These are phyloP conservation scores for Puccinia novopanici DNA, from an alignment of 1,284 basidiomycete species.

Conservation along the genomic window DNA sequence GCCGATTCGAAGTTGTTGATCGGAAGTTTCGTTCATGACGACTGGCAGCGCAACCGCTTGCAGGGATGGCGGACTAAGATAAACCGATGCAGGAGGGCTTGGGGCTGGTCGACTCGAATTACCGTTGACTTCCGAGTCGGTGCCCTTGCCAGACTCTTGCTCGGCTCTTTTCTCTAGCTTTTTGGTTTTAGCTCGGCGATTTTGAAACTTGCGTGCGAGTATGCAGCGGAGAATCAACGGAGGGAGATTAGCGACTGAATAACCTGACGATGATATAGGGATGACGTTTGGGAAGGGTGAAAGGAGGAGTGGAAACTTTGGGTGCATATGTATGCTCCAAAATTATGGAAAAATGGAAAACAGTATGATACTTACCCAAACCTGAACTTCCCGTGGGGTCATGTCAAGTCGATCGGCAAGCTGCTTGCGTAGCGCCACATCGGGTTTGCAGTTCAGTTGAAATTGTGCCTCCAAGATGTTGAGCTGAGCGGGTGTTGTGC, in stretches of 20 bases:
- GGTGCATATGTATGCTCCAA: background rate
- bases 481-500: slow-evolving; percentile 57
- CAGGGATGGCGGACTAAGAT: slow-evolving; percentile 32
- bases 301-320: background rate
- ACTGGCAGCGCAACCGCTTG: slow-evolving; percentile 28
- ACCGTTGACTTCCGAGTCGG: slow-evolving; percentile 23
- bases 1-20: background rate
- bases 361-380: slow-evolving; percentile 61
- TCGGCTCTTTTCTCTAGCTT: slow-evolving; percentile 54
- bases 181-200: slow-evolving; percentile 58
- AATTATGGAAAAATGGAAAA: background rate
- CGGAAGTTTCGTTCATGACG: slow-evolving; percentile 27
- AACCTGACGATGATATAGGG: background rate
- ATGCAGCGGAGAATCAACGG: background rate
- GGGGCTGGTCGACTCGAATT: slow-evolving; percentile 4
- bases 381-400: slow-evolving; percentile 89
- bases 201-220: slow-evolving; percentile 55
- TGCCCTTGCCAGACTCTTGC: slow-evolving; percentile 31
- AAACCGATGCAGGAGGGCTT: slow-evolving; percentile 48
- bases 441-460: slow-evolving; percentile 82
- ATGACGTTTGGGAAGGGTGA: background rate
- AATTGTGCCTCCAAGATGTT: slow-evolving; percentile 78
- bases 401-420: slow-evolving; percentile 81
- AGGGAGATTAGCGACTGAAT: background rate
- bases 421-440: slow-evolving; percentile 73